These are phyloP conservation scores for Penicillium janthinellum DNA, from an alignment of 2,329 filamentous ascomycete genomes.

Conservation along the genomic window DNA sequence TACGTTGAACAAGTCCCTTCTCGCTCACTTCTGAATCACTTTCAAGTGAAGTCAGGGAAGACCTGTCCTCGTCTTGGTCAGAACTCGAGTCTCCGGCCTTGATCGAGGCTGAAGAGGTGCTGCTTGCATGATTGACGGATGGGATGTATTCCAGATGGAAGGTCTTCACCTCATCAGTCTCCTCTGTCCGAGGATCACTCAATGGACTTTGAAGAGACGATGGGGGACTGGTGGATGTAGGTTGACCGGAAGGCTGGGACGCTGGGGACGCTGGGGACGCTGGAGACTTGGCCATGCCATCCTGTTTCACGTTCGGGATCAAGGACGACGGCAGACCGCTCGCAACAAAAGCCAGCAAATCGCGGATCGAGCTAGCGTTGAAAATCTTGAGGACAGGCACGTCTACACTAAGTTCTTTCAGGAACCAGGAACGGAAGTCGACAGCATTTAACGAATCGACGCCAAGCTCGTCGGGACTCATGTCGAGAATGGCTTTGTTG, in stretches of 20 bases:
- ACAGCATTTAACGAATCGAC: constrained; percentile 31
- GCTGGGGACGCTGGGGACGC: background rate
- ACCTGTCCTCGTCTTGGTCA: constrained; percentile 14
- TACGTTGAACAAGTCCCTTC: constrained; percentile 11
- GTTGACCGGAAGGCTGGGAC: background rate
- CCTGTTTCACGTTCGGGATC: constrained; percentile 12
- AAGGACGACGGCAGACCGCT: constrained; percentile 12
- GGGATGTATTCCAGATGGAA: constrained; percentile 12
- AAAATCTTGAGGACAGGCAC: constrained; percentile 31
- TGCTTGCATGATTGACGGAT: background rate
- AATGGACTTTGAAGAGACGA: background rate
- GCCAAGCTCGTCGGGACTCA: constrained; percentile 25
- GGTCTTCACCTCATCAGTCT: background rate
- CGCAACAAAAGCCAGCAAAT: constrained; percentile 18
- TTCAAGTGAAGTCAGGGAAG: constrained; percentile 14
- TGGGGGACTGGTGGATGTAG: no score
- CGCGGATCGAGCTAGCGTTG: constrained; percentile 22
- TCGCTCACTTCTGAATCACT: background rate
- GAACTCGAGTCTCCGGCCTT: constrained; percentile 19
- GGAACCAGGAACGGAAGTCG: constrained; percentile 31
- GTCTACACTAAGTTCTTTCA: constrained; percentile 26
- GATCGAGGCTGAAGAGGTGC: constrained; percentile 15
- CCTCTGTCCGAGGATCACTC: background rate
- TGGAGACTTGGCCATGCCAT: background rate
- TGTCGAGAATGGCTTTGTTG: constrained; percentile 16